A percentile compares a stretch with the other conserved stretches of the same genome.
phyloP scores from a whole-genome alignment of 1,284 basidiomycete genomes.

The Pulchroboletus neoregius region DNA sequence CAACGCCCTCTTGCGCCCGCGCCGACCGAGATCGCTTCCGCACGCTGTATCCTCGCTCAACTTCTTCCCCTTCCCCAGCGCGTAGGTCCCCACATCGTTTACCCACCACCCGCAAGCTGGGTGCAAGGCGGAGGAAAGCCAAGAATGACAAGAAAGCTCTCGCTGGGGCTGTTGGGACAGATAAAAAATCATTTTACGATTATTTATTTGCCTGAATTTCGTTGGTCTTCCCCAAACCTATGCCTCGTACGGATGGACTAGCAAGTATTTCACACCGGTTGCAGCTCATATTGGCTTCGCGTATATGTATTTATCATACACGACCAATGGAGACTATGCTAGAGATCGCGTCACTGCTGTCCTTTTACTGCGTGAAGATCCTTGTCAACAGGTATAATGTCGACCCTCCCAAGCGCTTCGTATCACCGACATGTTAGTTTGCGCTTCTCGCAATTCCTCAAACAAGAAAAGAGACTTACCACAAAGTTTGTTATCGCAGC shows the following conservation, averaged over 20 bases:
- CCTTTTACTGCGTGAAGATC: slow-evolving; percentile 53
- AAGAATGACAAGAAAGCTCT: slow-evolving; percentile 17
- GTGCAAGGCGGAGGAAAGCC: slow-evolving; percentile 14
- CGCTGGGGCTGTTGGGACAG: slow-evolving; percentile 13
- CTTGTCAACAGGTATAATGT: slow-evolving; percentile 60
- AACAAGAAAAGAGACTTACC: slow-evolving; percentile 31
- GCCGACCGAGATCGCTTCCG: slow-evolving; percentile 16
- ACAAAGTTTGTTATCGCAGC: slow-evolving; percentile 73
- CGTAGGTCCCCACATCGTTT: slow-evolving; percentile 29
- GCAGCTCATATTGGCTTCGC: not conserved
- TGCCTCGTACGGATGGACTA: no score
- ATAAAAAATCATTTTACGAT: slow-evolving; percentile 35
- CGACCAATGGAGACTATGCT: slow-evolving; percentile 1
- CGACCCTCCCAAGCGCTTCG: slow-evolving; percentile 57
- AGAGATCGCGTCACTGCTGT: not conserved
- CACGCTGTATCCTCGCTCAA: slow-evolving; percentile 29
- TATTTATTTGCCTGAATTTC: slow-evolving; percentile 38
- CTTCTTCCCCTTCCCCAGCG: slow-evolving; percentile 42
- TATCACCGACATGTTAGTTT: slow-evolving; percentile 9
- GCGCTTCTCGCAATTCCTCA: not conserved
- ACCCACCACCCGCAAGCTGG: slow-evolving; percentile 11
- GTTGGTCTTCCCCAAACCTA: no score
- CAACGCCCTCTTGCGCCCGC: slow-evolving; percentile 17
- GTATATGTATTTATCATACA: slow-evolving; percentile 5
- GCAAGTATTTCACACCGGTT: no score